phyloP scores from a whole-genome alignment of 2,329 filamentous ascomycete species.

The Dichotomopilus funicola region DNA sequence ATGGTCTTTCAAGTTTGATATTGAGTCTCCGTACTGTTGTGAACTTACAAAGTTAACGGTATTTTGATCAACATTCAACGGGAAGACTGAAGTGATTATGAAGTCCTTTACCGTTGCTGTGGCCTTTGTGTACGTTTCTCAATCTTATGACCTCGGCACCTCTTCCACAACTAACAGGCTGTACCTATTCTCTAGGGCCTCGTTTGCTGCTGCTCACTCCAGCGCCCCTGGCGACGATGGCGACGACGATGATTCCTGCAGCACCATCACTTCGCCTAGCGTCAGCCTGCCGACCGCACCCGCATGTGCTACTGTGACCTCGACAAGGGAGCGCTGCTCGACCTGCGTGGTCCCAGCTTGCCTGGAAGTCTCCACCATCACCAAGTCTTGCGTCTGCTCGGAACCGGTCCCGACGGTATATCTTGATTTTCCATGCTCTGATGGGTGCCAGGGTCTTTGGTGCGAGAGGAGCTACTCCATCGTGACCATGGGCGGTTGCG shows the following conservation, averaged over 20 bases:
- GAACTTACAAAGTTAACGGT: no score
- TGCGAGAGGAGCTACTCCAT: conserved; percentile 23
- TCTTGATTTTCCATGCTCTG: conserved; percentile 26
- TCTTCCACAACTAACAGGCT: neutral
- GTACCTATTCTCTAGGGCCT: neutral
- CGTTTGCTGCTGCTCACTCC: neutral
- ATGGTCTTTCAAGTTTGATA: neutral
- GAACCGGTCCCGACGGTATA: conserved; percentile 26
- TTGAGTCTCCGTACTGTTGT: no score
- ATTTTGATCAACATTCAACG: neutral
- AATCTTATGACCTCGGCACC: neutral
- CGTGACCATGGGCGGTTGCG: conserved; percentile 6
- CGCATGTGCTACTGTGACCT: conserved; percentile 27
- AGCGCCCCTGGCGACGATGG: neutral
- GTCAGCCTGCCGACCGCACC: neutral
- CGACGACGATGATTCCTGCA: neutral
- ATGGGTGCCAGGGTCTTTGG: conserved; percentile 27
- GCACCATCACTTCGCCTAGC: neutral
- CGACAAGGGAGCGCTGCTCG: conserved; percentile 28
- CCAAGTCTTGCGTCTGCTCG: conserved; percentile 30
- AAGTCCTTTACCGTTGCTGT: neutral
- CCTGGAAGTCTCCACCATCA: conserved; percentile 27
- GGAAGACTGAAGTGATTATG: neutral
- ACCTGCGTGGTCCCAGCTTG: conserved; percentile 30
- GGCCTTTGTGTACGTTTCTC: conserved; percentile 1